These are phyloP conservation scores for Metarhizium robertsii DNA, from an alignment of 2,329 filamentous ascomycete genomes.

Conservation along the genomic window DNA sequence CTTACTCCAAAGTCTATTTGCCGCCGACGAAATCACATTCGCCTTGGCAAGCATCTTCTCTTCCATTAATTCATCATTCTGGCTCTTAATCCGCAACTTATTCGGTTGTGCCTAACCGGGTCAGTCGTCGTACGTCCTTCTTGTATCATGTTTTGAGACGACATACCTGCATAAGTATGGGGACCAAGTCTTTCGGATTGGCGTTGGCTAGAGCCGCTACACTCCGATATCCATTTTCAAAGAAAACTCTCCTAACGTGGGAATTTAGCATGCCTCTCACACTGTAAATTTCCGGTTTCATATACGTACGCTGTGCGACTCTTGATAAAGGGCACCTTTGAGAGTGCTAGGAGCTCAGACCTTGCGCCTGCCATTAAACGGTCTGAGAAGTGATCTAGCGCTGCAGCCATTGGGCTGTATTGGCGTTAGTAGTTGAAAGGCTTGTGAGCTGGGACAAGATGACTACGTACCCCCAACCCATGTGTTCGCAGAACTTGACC, in stretches of 20 bases:
- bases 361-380: constrained; percentile 63
- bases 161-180: constrained; percentile 59
- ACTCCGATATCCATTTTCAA: constrained; percentile 66
- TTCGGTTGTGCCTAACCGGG: constrained; percentile 51
- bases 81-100: constrained; percentile 46
- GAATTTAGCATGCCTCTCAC: too few relatives aligned
- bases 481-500: constrained; percentile 69
- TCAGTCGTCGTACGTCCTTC: background rate
- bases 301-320: constrained; percentile 56
- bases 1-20: constrained; percentile 61
- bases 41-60: constrained; percentile 59
- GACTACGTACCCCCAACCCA: constrained; percentile 56
- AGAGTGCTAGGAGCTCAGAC: constrained; percentile 60
- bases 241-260: constrained; percentile 45
- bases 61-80: constrained; percentile 48
- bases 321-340: constrained; percentile 67
- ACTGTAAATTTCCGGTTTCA: background rate
- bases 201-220: constrained; percentile 61
- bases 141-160: background rate
- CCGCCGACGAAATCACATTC: constrained; percentile 57
- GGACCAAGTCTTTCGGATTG: constrained; percentile 56
- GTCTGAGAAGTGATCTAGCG: constrained; percentile 68
- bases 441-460: background rate
- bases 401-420: constrained; percentile 54
- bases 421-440: background rate